Percentiles rank a stretch among this genome's conserved stretches.
Conservation (phyloP, 345 rosid genomes). For the Rhodomyrtus tomentosa region DNA sequence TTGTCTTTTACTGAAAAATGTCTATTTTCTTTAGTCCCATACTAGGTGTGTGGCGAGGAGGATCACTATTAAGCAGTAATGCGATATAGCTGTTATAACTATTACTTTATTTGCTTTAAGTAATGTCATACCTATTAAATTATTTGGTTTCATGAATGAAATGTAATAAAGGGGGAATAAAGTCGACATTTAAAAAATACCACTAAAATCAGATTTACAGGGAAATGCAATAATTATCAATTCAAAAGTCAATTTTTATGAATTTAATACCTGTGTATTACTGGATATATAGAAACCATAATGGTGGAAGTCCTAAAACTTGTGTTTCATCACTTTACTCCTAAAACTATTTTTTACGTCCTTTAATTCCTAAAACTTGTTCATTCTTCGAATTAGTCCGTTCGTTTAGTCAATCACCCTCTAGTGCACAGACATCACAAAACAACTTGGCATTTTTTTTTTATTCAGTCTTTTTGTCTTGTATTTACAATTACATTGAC, state of each 20-base stretch:
- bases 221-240: background rate
- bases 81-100: background rate
- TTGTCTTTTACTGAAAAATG: background rate
- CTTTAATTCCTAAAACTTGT: background rate
- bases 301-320: background rate
- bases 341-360: background rate
- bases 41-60: conserved; percentile 95
- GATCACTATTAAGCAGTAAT: conserved; percentile 64
- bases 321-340: background rate
- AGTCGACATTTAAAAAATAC: background rate
- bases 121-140: background rate
- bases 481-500: background rate
- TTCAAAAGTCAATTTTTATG: background rate
- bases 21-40: conserved; percentile 48
- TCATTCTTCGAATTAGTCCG: background rate
- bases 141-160: background rate
- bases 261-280: background rate
- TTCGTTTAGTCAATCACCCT: background rate
- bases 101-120: background rate
- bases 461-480: background rate
- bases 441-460: background rate
- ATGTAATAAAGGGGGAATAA: background rate
- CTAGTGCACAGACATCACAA: background rate
- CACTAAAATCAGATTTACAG: background rate
- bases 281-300: background rate